These are phyloP conservation scores for Daldinia bambusicola DNA, from an alignment of 495 filamentous ascomycete genomes.

Conservation along the genomic window DNA sequence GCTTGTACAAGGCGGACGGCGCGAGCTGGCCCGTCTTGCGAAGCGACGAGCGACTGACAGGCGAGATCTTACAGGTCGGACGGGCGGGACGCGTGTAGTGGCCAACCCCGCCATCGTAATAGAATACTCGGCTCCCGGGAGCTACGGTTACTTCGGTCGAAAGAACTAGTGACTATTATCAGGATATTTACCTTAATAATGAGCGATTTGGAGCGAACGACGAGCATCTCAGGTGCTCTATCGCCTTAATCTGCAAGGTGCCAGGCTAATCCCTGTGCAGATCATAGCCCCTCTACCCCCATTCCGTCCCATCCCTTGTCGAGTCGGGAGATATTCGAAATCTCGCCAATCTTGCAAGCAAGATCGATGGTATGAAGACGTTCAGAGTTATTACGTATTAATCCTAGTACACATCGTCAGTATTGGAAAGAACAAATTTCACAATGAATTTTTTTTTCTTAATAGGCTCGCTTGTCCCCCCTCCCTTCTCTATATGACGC, in stretches of 20 bases:
- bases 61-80: slow-evolving; percentile 85
- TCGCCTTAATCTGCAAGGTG: not conserved
- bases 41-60: slow-evolving; percentile 80
- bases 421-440: not conserved
- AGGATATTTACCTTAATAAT: not conserved
- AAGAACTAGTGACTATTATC: slow-evolving; percentile 6
- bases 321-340: not conserved
- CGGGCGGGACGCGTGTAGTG: slow-evolving; percentile 73
- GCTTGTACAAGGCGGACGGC: slow-evolving; percentile 82
- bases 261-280: not conserved
- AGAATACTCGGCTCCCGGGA: not conserved
- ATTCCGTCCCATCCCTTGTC: slow-evolving; percentile 3
- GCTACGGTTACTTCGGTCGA: not conserved
- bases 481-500: not conserved
- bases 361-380: not conserved
- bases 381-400: not conserved
- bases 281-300: not conserved
- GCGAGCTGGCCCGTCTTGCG: slow-evolving; percentile 89
- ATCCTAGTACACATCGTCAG: not conserved
- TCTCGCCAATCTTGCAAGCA: not conserved
- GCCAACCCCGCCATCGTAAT: not conserved
- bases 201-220: not conserved
- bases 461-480: not conserved
- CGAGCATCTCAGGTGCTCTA: not conserved
- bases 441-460: not conserved